Percentiles rank a stretch among this genome's conserved stretches.
phyloP scores from a whole-genome alignment of 768 basidiomycete species.

The Candolleomyces eurysporus region DNA sequence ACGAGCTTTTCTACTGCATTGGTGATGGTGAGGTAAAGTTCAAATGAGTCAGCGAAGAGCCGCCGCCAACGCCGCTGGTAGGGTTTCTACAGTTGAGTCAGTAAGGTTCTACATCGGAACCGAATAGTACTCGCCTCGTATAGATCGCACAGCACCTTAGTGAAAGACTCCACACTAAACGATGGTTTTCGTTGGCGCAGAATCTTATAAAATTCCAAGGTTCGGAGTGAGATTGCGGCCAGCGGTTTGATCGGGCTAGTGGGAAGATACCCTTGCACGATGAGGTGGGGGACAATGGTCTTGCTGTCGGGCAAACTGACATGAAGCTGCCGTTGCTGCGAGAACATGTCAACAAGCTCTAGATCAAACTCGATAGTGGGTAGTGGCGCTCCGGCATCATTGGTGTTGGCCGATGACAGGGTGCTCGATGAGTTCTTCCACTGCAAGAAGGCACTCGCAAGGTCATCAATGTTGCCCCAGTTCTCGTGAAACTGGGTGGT shows the following conservation, averaged over 20 bases:
- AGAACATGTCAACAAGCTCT: not conserved
- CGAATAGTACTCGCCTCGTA: conserved; percentile 11
- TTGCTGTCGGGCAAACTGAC: not conserved
- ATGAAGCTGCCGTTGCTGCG: not conserved
- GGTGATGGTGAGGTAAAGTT: conserved; percentile 19
- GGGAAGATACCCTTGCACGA: conserved; percentile 23
- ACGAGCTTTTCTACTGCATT: conserved; percentile 12
- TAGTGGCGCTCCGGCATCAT: not conserved
- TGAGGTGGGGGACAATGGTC: conserved; percentile 13
- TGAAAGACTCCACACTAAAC: too few species aligned
- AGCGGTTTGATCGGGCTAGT: conserved; percentile 17
- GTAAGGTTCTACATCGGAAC: not conserved
- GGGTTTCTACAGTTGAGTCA: not conserved
- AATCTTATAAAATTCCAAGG: conserved; percentile 21
- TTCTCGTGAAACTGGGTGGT: too few species aligned
- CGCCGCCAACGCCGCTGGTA: conserved; percentile 13
- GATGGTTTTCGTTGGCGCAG: too few species aligned
- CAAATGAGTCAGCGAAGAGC: conserved; percentile 23
- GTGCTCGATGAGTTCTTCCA: too few species aligned
- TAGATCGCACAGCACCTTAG: too few species aligned
- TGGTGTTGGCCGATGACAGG: not conserved
- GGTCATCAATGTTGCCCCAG: too few species aligned
- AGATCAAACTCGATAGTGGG: not conserved
- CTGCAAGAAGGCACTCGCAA: too few species aligned
- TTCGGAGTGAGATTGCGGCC: conserved; percentile 16